Percentiles rank a stretch among this genome's conserved stretches.
These are phyloP conservation scores for Chloranthus sessilifolius DNA, from an alignment of 164 flowering plant genomes.

Conservation along the genomic window DNA sequence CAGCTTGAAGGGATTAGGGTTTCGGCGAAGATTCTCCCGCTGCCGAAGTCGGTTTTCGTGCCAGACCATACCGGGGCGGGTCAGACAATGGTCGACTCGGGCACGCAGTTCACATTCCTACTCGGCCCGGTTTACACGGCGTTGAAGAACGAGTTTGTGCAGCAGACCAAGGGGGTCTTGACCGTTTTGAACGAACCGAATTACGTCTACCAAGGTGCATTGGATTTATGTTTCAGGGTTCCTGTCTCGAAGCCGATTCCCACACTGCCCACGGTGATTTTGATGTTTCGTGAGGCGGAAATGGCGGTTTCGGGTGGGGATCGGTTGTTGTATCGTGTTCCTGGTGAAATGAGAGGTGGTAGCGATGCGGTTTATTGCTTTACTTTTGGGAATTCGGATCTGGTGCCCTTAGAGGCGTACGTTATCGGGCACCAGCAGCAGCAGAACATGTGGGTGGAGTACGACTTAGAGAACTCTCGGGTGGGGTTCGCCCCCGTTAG, in stretches of 20 bases:
- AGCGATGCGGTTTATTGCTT: constrained; percentile 63
- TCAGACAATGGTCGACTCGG: constrained; percentile 90
- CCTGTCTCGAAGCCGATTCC: constrained; percentile 23
- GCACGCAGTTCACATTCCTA: constrained; percentile 74
- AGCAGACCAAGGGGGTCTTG: constrained; percentile 39
- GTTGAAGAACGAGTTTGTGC: constrained; percentile 46
- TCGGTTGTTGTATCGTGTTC: constrained; percentile 54
- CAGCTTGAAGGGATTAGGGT: constrained; percentile 69
- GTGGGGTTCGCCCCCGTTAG: constrained; percentile 61
- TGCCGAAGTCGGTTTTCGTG: constrained; percentile 50
- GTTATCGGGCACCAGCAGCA: constrained; percentile 88
- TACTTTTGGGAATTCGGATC: constrained; percentile 82
- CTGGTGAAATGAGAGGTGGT: constrained; percentile 31
- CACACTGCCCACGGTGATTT: constrained; percentile 46
- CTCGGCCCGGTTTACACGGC: constrained; percentile 74
- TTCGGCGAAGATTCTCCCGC: constrained; percentile 27
- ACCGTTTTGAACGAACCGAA: constrained; percentile 38
- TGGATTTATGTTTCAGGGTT: constrained; percentile 69
- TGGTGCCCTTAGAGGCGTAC: constrained; percentile 60
- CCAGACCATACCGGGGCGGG: constrained; percentile 96
- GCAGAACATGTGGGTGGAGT: constrained; percentile 86
- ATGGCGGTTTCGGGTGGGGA: constrained; percentile 57
- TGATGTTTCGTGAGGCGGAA: constrained; percentile 75
- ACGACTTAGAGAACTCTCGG: constrained; percentile 54
- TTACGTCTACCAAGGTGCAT: constrained; percentile 67